Conservation (phyloP, 768 basidiomycete species). For the Amyloporia xantha region DNA sequence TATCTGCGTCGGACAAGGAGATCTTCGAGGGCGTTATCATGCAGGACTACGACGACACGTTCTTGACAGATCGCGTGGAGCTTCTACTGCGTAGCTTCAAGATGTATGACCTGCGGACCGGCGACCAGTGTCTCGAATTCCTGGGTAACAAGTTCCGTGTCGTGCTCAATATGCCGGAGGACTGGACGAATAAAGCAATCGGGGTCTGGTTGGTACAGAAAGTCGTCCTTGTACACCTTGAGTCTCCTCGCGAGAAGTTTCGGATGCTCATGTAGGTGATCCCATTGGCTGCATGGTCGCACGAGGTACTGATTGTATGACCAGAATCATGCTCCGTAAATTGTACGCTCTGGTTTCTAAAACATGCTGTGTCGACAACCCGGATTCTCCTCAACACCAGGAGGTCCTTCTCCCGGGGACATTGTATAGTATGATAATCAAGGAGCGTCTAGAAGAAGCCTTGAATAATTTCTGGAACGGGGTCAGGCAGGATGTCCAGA, state of each 20-base stretch:
- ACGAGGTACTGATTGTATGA: slow-evolving; percentile 6
- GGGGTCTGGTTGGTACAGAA: slow-evolving; percentile 81
- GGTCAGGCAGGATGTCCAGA: slow-evolving; percentile 68
- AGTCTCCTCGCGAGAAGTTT: slow-evolving; percentile 87
- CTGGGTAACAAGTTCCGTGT: slow-evolving; percentile 96
- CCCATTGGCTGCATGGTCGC: not conserved
- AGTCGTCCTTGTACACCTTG: slow-evolving; percentile 85
- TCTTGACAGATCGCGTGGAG: slow-evolving; percentile 95
- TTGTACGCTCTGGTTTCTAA: slow-evolving; percentile 87
- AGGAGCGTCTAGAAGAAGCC: slow-evolving; percentile 91
- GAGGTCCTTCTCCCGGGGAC: slow-evolving; percentile 92
- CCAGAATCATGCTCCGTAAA: slow-evolving; percentile 95
- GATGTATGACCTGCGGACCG: slow-evolving; percentile 80
- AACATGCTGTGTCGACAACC: slow-evolving; percentile 89
- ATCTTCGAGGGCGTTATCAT: slow-evolving; percentile 96
- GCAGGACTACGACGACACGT: slow-evolving; percentile 95
- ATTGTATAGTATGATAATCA: slow-evolving; percentile 95
- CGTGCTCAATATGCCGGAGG: slow-evolving; percentile 85
- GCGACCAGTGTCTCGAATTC: slow-evolving; percentile 89
- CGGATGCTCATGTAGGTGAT: slow-evolving; percentile 79
- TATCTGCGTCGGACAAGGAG: slow-evolving; percentile 88
- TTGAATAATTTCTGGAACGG: slow-evolving; percentile 65
- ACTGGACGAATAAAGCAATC: slow-evolving; percentile 79
- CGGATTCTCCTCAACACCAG: slow-evolving; percentile 98
- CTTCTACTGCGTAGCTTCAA: slow-evolving; percentile 93